phyloP scores from a whole-genome alignment of 805 yeast genomes.

The Cyberlindnera sargentensis region DNA sequence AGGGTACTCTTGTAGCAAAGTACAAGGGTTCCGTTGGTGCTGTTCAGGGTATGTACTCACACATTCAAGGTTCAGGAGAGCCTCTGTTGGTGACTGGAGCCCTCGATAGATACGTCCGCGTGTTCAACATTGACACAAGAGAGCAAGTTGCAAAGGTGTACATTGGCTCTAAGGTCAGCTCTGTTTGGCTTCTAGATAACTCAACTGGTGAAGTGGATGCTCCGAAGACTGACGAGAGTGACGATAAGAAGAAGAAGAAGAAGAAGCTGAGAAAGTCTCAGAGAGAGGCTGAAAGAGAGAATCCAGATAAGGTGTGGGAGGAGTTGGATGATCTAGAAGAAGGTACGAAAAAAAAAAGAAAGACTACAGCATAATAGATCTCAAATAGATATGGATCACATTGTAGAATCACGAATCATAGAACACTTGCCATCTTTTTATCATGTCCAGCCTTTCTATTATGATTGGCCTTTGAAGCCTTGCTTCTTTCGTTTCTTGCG shows the following conservation, averaged over 20 bases:
- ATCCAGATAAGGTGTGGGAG: constrained; percentile 34
- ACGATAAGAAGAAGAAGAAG: constrained; percentile 23
- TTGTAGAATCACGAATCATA: background rate
- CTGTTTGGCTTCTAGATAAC: constrained; percentile 43
- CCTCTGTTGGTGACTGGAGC: constrained; percentile 70
- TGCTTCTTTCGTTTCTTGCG: constrained; percentile 46
- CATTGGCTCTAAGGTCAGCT: constrained; percentile 62
- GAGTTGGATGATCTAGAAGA: constrained; percentile 20
- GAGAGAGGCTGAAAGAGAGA: constrained; percentile 22
- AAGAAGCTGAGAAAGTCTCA: constrained; percentile 33
- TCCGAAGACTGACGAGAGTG: constrained; percentile 23
- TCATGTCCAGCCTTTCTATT: constrained; percentile 57
- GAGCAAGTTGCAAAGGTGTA: constrained; percentile 62
- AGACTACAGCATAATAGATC: constrained; percentile 1
- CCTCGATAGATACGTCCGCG: constrained; percentile 78
- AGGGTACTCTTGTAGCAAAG: constrained; percentile 57
- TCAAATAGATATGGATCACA: background rate
- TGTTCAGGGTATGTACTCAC: constrained; percentile 30
- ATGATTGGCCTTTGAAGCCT: constrained; percentile 54
- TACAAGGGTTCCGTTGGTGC: constrained; percentile 76
- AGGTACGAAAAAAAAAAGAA: constrained; percentile 17
- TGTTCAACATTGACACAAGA: constrained; percentile 56
- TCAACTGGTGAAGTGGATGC: constrained; percentile 27
- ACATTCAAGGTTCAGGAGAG: constrained; percentile 21
- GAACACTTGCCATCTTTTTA: constrained; percentile 35